A percentile compares a stretch with the other conserved stretches of the same genome.
Conservation (phyloP, 2,329 filamentous ascomycete species). For the Cladophialophora yegresii region DNA sequence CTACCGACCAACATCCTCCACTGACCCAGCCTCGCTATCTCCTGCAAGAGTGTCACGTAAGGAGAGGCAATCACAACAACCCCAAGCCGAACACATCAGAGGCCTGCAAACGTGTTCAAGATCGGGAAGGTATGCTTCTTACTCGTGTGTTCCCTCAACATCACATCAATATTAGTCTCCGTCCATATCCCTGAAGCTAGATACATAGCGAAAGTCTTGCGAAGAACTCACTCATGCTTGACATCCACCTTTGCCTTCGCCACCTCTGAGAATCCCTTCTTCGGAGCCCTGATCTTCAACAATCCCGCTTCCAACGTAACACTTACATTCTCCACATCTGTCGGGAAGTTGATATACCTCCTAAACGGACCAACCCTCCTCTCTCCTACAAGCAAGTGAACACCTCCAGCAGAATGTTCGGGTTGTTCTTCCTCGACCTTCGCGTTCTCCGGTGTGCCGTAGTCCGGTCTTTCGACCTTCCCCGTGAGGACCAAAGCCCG, state of each 20-base stretch:
- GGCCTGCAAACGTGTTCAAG: conserved; percentile 16
- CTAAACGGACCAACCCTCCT: conserved; percentile 30
- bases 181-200: not conserved
- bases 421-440: conserved; percentile 30
- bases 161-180: conserved; percentile 9
- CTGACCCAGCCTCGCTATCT: not conserved
- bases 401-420: conserved; percentile 16
- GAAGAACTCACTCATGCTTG: conserved; percentile 32
- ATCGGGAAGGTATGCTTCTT: conserved; percentile 16
- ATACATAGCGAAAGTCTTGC: conserved; percentile 12
- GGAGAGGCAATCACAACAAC: not conserved
- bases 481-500: conserved; percentile 28
- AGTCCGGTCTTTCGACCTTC: conserved; percentile 24
- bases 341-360: conserved; percentile 33
- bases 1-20: not conserved
- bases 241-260: conserved; percentile 28
- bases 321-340: conserved; percentile 31
- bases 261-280: conserved; percentile 29
- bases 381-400: conserved; percentile 30
- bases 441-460: conserved; percentile 22
- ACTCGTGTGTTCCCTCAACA: conserved; percentile 6
- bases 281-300: conserved; percentile 32
- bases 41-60: not conserved
- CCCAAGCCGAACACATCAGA: conserved; percentile 1
- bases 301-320: conserved; percentile 32